Base-by-base conservation (phyloP, 2,329 filamentous ascomycete genomes). In the Ploettnerulaceae sp. region DNA sequence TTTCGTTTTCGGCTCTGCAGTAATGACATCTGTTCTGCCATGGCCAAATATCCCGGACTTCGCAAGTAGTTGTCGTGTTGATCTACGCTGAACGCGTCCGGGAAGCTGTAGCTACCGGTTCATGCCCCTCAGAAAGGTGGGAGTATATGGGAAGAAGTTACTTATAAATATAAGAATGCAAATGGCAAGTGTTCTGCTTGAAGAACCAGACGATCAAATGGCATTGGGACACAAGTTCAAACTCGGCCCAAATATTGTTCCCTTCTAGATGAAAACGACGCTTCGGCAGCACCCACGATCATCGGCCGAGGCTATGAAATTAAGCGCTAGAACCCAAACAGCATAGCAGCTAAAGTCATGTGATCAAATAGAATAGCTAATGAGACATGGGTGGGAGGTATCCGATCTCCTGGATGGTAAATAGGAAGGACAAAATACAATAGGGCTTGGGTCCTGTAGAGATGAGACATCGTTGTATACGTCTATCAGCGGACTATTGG, bases 1-100 rank as follows among this genome's bases (percentile, higher is more conserved):
- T 69, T 69, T 48, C 70, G 69, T 61, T 69, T 72, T 57, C 65
- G 56, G 36, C 52, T 55, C 22, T 52, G 53, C 11, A 49, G 41
- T 32, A 55, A 46, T 14, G 51, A 46, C 36, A 56, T 48, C 26
- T 45, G 48, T 8, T 61, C 55, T 25, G 45, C 48, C 54, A 60
- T 58, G 22, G 35, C 26, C 22, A 38, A 39, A 0, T 6, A 12
- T 46, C 24, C 11, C 6, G 17, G 40, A 33, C 12, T 29, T 26
- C 6, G 9, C 20, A 7, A 15, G 25, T 12, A n/a, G 18, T 24
- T 33, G 31, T 48, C 48, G 54, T 52, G 52, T 52, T 57, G 33
- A 39, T 37, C 24, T 47, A 48, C 48, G 49, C 40, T 28, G 26
- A 25, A 46, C 54, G 54, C 52, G 52, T 49, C 33, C 28, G 39